Base-by-base conservation (phyloP, 2,329 filamentous ascomycete genomes). In the Drechslera avenae region DNA sequence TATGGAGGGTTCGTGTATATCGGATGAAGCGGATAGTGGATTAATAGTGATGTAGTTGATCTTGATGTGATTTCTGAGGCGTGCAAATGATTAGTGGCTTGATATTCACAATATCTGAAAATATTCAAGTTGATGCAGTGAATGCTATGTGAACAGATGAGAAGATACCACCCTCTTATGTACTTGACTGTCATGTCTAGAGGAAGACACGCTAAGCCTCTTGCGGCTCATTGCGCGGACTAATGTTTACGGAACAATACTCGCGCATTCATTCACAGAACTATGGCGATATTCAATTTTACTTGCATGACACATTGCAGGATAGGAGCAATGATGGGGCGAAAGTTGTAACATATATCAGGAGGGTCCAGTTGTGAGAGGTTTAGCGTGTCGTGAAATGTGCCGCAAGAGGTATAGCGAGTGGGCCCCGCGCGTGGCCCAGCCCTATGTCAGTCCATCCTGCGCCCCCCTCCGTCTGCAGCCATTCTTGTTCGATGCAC, bases 341-440 rank as follows among this genome's bases (percentile, higher is more conserved):
- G 12, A 28, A 13, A 28, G 26, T 8, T 10, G 10, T 2, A 13
- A 23, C 5, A 31, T 18, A 21, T n/a, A 28, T 23, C 9, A 16
- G n/a, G 12, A 17, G 18, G 14, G 37, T 32, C 12, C 18, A 16
- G 18, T 18, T 17, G 23, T 21, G 17, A 45, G 34, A 21, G n/a
- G 30, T 26, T 5, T 6, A 14, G 33, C 21, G 28, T 28, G 44
- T 65, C 64, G 66, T 56, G 47, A 50, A 65, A 56, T 58, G 53
- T 66, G 54, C 64, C 57, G 54, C 56, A 66, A 63, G 34, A 33
- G 59, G 64, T 39, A 51, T 64, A 65, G 65, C 47, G 30, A 13
- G 6, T 31, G 19, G 8, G 40, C n/a, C 28, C 26, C 21, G 40
- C 17, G 16, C 21, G 21, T 14, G 32, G 19, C 30, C 14, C 28